Percentiles rank a stretch among this genome's conserved stretches.
Evolutionary conservation across 768 basidiomycete genomes (phyloP).

Genomic region (Xerocomus spinulosus): DNA sequence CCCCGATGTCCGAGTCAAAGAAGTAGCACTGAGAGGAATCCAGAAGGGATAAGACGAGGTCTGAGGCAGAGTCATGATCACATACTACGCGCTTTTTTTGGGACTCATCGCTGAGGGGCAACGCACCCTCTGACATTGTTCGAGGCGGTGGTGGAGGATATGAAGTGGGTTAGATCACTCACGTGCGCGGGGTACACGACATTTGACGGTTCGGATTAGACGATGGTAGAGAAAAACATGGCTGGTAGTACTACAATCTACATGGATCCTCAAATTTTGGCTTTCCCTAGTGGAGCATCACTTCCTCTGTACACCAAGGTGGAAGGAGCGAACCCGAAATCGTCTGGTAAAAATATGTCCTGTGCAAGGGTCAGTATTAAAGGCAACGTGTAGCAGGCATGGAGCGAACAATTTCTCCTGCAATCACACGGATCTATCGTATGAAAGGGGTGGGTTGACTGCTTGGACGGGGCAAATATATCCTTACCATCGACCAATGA

Average conservation of each 20-base stretch:
- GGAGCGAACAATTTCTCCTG: slow-evolving; percentile 68
- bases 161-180: slow-evolving; percentile 4
- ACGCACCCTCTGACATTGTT: slow-evolving; percentile 41
- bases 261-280: slow-evolving; percentile 51
- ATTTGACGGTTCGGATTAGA: neutral
- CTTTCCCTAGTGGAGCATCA: slow-evolving; percentile 58
- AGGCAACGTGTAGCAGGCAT: slow-evolving; percentile 1
- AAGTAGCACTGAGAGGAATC: slow-evolving; percentile 78
- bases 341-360: slow-evolving; percentile 64
- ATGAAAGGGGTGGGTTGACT: slow-evolving; percentile 5
- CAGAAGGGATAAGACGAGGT: slow-evolving; percentile 1
- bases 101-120: slow-evolving; percentile 64
- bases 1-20: slow-evolving; percentile 98
- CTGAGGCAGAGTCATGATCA: slow-evolving; percentile 17
- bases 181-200: slow-evolving; percentile 16
- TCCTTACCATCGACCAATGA: slow-evolving; percentile 83
- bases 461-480: neutral
- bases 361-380: slow-evolving; percentile 27
- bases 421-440: slow-evolving; percentile 70
- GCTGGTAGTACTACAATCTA: slow-evolving; percentile 5
- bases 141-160: neutral
- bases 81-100: slow-evolving; percentile 86
- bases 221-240: slow-evolving; percentile 7
- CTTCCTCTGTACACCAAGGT: slow-evolving; percentile 73
- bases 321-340: slow-evolving; percentile 85